These are phyloP conservation scores for Xylaria sp. DNA, from an alignment of 2,329 filamentous ascomycete species.

Conservation along the genomic window DNA sequence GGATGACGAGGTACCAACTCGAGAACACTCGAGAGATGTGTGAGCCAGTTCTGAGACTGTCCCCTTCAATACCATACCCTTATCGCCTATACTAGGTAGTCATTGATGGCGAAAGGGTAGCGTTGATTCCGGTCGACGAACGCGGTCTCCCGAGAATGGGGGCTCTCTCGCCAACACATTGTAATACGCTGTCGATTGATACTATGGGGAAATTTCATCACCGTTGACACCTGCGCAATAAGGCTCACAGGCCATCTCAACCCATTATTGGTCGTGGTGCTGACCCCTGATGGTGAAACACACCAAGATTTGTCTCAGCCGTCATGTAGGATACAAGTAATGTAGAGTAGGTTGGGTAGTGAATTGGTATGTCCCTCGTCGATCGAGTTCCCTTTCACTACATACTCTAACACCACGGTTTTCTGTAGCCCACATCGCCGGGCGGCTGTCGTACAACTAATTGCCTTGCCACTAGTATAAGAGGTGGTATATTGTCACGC, in stretches of 20 bases:
- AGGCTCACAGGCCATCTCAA: conserved; percentile 16
- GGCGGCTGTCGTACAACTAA: conserved; percentile 32
- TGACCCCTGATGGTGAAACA: conserved; percentile 30
- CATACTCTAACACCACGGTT: conserved; percentile 13
- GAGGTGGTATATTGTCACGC: neutral
- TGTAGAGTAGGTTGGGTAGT: neutral
- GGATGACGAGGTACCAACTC: conserved; percentile 24
- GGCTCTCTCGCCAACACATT: conserved; percentile 23
- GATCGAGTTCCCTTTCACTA: conserved; percentile 22
- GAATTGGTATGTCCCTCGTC: conserved; percentile 13
- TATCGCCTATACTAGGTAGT: conserved; percentile 9
- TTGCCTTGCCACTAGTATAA: neutral
- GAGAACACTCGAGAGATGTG: conserved; percentile 9
- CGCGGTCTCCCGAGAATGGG: conserved; percentile 29
- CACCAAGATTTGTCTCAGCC: conserved; percentile 31
- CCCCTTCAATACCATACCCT: conserved; percentile 16
- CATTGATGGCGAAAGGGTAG: conserved; percentile 18
- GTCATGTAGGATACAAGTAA: conserved; percentile 6
- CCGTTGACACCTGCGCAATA: conserved; percentile 12
- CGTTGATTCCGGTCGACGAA: conserved; percentile 7
- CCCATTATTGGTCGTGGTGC: conserved; percentile 11
- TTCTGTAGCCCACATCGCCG: conserved; percentile 38
- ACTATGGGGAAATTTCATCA: conserved; percentile 19
- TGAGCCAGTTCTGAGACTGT: conserved; percentile 27
- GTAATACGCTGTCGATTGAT: conserved; percentile 15